Conservation (phyloP, 2,329 filamentous ascomycete species). For the Penicillium sp. region DNA sequence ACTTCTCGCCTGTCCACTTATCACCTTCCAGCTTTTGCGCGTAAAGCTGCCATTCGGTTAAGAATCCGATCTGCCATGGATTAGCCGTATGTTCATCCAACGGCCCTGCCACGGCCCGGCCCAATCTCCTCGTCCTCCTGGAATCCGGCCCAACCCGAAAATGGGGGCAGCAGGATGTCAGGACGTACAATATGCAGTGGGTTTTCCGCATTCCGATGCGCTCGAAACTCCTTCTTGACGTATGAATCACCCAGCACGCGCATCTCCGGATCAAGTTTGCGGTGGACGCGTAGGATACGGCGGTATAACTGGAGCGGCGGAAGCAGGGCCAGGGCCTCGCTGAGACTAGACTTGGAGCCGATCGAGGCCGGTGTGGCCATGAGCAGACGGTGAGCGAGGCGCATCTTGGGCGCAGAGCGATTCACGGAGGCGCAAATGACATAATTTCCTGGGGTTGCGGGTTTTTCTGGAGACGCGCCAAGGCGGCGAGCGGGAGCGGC, state of each 20-base stretch:
- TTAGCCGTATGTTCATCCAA: constrained; percentile 1
- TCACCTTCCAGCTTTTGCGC: constrained; percentile 89
- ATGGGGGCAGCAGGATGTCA: not conserved
- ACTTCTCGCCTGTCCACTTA: constrained; percentile 75
- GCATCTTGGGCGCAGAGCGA: constrained; percentile 28
- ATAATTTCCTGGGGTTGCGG: constrained; percentile 21
- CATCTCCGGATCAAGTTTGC: constrained; percentile 69
- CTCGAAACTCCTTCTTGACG: constrained; percentile 86
- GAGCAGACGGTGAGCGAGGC: constrained; percentile 35
- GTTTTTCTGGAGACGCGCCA: no score
- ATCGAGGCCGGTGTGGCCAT: constrained; percentile 42
- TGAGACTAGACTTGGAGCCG: constrained; percentile 43
- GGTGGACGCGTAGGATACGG: constrained; percentile 79
- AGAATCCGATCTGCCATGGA: constrained; percentile 73
- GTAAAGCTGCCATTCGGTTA: constrained; percentile 95
- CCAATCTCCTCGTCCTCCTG: not conserved
- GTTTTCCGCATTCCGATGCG: constrained; percentile 80
- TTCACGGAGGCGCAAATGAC: constrained; percentile 16
- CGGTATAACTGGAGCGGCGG: constrained; percentile 89
- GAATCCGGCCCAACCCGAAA: not conserved
- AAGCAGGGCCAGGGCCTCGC: constrained; percentile 64
- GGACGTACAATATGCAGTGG: constrained; percentile 79
- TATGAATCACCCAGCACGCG: constrained; percentile 87
- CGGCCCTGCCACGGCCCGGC: not conserved
- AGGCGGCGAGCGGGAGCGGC: constrained; percentile 21